Conservation (phyloP, 148 eudicot species). For the Dianthus caryophyllus region DNA sequence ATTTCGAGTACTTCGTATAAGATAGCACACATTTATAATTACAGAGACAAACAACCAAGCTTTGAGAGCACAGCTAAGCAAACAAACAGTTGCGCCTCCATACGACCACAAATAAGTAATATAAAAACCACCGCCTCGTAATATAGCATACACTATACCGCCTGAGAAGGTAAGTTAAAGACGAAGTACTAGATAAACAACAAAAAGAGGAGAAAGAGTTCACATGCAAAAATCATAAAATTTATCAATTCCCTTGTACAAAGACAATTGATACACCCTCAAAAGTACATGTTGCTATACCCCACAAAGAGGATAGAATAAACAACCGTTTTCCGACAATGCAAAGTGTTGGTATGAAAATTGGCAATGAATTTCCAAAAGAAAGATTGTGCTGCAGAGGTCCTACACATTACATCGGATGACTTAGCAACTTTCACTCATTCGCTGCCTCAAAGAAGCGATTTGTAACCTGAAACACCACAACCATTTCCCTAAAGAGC, state of each 20-base stretch:
- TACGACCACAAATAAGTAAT: neutral
- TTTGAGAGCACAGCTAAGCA: neutral
- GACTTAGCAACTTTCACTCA: neutral
- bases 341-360: neutral
- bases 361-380: conserved; percentile 1
- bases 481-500: conserved; percentile 1
- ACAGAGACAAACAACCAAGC: conserved; percentile 5
- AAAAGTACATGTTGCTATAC: conserved; percentile 1
- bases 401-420: neutral
- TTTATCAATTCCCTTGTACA: neutral
- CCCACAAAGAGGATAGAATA: neutral
- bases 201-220: neutral
- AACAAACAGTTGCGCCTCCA: neutral
- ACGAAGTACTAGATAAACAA: neutral
- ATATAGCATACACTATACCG: neutral
- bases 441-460: neutral
- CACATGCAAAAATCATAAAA: neutral
- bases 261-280: neutral
- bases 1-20: neutral
- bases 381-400: neutral
- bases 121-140: neutral
- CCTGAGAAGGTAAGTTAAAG: neutral
- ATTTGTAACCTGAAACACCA: neutral
- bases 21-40: neutral
- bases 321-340: neutral